Evolutionary conservation across 75 land plant genomes (phyloP).

Genomic region (Selaginella moellendorffii): DNA sequence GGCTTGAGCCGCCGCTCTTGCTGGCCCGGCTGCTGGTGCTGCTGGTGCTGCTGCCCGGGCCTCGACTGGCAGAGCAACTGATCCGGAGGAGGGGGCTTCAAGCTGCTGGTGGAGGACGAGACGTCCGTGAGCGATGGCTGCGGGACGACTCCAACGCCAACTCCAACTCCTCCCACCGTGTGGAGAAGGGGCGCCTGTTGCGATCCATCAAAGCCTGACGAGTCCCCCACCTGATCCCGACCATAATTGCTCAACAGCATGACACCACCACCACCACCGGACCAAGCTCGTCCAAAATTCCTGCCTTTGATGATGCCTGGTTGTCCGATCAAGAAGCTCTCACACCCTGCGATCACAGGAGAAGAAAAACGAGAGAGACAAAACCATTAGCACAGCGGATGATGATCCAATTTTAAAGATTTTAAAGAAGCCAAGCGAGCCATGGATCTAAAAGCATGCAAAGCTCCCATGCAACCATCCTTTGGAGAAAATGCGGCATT

Average conservation of each 20-base stretch:
- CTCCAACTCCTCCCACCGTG: too few relatives aligned
- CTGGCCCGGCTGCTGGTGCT: not conserved
- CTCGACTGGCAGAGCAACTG: not conserved
- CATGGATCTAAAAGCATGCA: not conserved
- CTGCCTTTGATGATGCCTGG: too few relatives aligned
- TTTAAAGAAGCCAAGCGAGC: not conserved
- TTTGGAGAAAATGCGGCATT: not conserved
- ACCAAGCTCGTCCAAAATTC: too few relatives aligned
- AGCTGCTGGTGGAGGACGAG: not conserved
- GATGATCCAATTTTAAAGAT: too few relatives aligned
- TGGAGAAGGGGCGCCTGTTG: not conserved
- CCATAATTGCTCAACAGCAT: conserved; percentile 1
- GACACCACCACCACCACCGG: not conserved
- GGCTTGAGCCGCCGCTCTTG: conserved; percentile 5
- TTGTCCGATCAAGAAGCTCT: too few relatives aligned
- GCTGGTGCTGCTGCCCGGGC: not conserved
- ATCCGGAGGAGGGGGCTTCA: not conserved
- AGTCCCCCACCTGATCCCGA: not conserved
- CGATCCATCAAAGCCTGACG: not conserved
- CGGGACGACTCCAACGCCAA: too few relatives aligned
- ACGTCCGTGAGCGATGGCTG: not conserved
- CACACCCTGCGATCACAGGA: too few relatives aligned
- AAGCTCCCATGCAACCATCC: too few relatives aligned
- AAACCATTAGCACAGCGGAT: not conserved
- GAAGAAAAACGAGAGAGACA: not conserved